Conservation (phyloP, 805 yeast species). For the Alloascoidea africana region DNA sequence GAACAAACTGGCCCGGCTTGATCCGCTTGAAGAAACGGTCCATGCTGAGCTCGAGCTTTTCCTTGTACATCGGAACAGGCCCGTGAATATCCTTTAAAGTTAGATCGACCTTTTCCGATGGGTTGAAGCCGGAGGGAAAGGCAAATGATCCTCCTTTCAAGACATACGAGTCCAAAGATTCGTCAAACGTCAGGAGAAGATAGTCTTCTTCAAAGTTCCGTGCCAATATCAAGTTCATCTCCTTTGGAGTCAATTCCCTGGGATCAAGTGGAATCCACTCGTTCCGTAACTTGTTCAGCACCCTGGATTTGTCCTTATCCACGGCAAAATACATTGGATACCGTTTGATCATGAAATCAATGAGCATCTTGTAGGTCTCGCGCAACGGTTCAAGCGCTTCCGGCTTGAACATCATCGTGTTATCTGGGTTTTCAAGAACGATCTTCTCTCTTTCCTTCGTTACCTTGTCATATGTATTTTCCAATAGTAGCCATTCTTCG, state of each 20-base stretch:
- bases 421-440: constrained; percentile 13
- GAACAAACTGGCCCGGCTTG: constrained; percentile 37
- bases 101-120: constrained; percentile 32
- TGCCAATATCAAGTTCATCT: constrained; percentile 11
- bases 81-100: constrained; percentile 47
- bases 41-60: constrained; percentile 46
- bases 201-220: constrained; percentile 48
- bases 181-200: constrained; percentile 38
- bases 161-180: constrained; percentile 22
- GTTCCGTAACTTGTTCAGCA: constrained; percentile 24
- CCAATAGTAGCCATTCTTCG: constrained; percentile 46
- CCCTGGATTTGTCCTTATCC: constrained; percentile 12
- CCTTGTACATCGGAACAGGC: constrained; percentile 57
- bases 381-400: constrained; percentile 22
- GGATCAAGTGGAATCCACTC: constrained; percentile 22
- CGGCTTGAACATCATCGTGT: constrained; percentile 20
- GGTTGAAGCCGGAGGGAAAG: constrained; percentile 65
- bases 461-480: constrained; percentile 36
- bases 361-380: constrained; percentile 32
- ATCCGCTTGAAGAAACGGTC: constrained; percentile 46
- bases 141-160: constrained; percentile 41
- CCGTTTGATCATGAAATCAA: constrained; percentile 25
- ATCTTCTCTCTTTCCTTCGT: constrained; percentile 24
- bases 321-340: constrained; percentile 38
- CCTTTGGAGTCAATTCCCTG: constrained; percentile 5